Base-by-base conservation (phyloP, 176 grass and related monocot species). In the Oryza brachyantha region DNA sequence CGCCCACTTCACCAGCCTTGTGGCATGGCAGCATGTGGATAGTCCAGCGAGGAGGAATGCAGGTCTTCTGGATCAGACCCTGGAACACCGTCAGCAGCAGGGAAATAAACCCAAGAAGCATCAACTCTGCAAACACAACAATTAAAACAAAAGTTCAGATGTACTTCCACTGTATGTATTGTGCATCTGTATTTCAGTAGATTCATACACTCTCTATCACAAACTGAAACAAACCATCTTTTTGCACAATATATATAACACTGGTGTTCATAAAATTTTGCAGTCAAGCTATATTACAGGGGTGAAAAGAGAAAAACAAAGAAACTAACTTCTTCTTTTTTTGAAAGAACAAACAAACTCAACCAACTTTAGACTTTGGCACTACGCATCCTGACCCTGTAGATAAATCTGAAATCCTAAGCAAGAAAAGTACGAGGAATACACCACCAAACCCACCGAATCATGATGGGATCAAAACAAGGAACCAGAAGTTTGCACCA, bases 91-190 rank as follows among this genome's bases (percentile, higher is more conserved):
- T 97, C 17, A 97, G 82, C 73, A 97, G 80, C 38, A 97, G 81
- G 36, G 95, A 97, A 76, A 97, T 94, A 83, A 97, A 97, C 19
- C 95, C 95, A 10, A 94, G 86, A 74, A 94, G 87, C 95, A 97
- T 97, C 77, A 97, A 72, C 71, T 97, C 95, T 94, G 86, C 81
- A 89, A 89, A 31, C n/a, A 14, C 76, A 35, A 16, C 8, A 68
- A 32, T 32, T 12, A 84, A 73, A 62, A n/a, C n/a, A 35, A 39
- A 81, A 19, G 42, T 61, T 87, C 22, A 29, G 37, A 16, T 68
- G 64, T 27, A 68, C n/a, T 42, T 26, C 7, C n/a, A 57, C 21
- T 24, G 50, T 55, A 24, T 57, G n/a, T 24, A 22, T n/a, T 24
- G 8, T n/a, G 8, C 3, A 22, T 57, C 21, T n/a, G 2, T 57